Evolutionary conservation across 2,329 filamentous ascomycete genomes (phyloP), one percentile per base, ranked within the genome.

Genomic region (Microascus cirrosus): DNA sequence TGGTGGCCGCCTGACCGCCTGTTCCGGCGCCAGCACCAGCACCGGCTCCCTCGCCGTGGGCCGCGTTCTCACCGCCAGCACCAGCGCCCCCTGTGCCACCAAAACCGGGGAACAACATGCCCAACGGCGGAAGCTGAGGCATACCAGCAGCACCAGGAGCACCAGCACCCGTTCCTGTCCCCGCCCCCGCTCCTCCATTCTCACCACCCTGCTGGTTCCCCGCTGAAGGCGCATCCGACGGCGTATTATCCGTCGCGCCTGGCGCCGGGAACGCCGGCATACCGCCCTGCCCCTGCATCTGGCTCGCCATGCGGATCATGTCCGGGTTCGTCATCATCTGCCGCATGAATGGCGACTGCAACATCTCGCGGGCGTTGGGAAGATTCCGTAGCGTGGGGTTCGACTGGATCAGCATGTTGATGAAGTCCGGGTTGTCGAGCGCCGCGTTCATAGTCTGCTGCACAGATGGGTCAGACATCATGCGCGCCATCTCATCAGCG

Each of bases 271-370:
- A 97, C 5, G 83, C 77, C 50, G 73, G 75, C 59, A 71, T 75
- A 58, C 73, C 77, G 57, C 72, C 73, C 58, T 68, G 70, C 58
- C 78, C 81, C 52, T 76, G 79, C 84, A 97, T 87, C 61, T 90
- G 84, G 66, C 90, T 83, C 65, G 92, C 90, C 69, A 89, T 85
- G 59, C 90, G 80, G 62, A 99, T 82, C 65, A 90, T 84, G 52
- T 90, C 83, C 3, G 94, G 94, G 68, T 95, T 91, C 61, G 90
- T 93, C 80, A 99, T 86, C 88, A 97, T 94, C 56, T 88, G 81
- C 66, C 94, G 83, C 74, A 97, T 91, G 62, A 91, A 82, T 0
- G 92, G 92, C 25, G 92, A 94, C 60, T 90, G 86, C 65, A 99
- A 83, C 72, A 96, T 87, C 67, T 95, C 84, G 64, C 91, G 84